A percentile compares a stretch with the other conserved stretches of the same genome.
phyloP scores from a whole-genome alignment of 495 filamentous ascomycete species.

The Penicillium crystallinum region DNA sequence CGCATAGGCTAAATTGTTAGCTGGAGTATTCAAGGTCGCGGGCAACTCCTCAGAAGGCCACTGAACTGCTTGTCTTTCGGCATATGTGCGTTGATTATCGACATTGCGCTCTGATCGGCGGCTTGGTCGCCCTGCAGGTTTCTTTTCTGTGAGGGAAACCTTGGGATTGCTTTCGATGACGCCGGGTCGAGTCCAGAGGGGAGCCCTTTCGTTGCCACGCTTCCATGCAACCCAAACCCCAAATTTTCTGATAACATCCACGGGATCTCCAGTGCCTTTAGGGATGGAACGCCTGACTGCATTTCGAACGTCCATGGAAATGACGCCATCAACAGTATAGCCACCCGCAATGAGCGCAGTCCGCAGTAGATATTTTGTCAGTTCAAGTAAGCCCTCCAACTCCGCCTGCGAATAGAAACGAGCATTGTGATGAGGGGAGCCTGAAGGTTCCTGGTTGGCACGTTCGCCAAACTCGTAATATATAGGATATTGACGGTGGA shows the following conservation, averaged over 20 bases:
- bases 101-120: conserved; percentile 42
- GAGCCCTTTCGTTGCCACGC: conserved; percentile 62
- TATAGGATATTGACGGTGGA: conserved; percentile 49
- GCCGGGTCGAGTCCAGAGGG: conserved; percentile 58
- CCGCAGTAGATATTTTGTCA: conserved; percentile 60
- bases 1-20: conserved; percentile 9
- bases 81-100: conserved; percentile 42
- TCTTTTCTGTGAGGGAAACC: conserved; percentile 39
- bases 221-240: conserved; percentile 73
- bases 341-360: conserved; percentile 64
- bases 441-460: conserved; percentile 41
- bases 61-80: conserved; percentile 42
- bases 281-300: conserved; percentile 62
- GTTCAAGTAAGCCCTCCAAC: conserved; percentile 59
- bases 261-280: conserved; percentile 55
- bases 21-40: conserved; percentile 11
- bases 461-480: conserved; percentile 56
- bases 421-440: conserved; percentile 50
- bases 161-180: conserved; percentile 43
- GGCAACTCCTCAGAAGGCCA: conserved; percentile 28
- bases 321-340: conserved; percentile 55
- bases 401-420: conserved; percentile 65
- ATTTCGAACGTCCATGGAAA: conserved; percentile 50
- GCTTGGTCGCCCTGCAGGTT: conserved; percentile 39
- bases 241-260: conserved; percentile 56